Evolutionary conservation across 495 filamentous ascomycete genomes (phyloP), one percentile per base, ranked within the genome.

Genomic region (Penicillium diatomitis): DNA sequence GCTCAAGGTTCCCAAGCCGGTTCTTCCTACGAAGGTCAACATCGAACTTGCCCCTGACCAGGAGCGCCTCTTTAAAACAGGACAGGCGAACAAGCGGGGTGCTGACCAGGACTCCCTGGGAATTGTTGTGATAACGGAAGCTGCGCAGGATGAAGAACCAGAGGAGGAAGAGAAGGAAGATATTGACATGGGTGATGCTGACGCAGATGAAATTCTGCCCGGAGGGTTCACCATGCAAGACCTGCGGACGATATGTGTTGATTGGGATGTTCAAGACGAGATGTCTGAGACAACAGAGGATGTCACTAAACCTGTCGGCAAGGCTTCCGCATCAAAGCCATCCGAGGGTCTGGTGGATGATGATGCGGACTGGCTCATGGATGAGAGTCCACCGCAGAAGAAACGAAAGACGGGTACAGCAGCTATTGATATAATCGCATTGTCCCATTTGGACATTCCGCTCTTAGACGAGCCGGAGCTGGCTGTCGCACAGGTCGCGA

Each of bases 21-120:
- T 96, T 11, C 72, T 88, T 9, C 88, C 89, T 0, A 89, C 85
- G 8, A 99, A 97, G 64, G 73, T 95, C 41, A 87, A 81, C 49
- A 68, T 97, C 5, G 92, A 97, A 49, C 66, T 96, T 8, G 81
- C 82, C 4, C 73, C 75, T 41, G 92, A 97, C 57, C 83, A 92
- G 55, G 84, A 90, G 53, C 84, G 85, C 50, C 67, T 74, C 7
- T 98, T 98, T 63, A 81, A 76, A 36, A 77, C 90, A 2, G 80
- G 77, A 2, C 71, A 78, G 20, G 65, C 72, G 0, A 65, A 67
- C 46, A 83, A 86, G 59, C 70, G 72, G 36, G 62, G 70, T 9
- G 63, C 69, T 32, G 81, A 86, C 32, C 70, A 75, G 2, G 80
- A 86, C 44, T 63, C 73, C 6, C 65, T 66, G 38, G 80, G 80